Evolutionary conservation across 495 filamentous ascomycete species (phyloP), one percentile per base, ranked within the genome.

Genomic region (Aspergillus indologenus): DNA sequence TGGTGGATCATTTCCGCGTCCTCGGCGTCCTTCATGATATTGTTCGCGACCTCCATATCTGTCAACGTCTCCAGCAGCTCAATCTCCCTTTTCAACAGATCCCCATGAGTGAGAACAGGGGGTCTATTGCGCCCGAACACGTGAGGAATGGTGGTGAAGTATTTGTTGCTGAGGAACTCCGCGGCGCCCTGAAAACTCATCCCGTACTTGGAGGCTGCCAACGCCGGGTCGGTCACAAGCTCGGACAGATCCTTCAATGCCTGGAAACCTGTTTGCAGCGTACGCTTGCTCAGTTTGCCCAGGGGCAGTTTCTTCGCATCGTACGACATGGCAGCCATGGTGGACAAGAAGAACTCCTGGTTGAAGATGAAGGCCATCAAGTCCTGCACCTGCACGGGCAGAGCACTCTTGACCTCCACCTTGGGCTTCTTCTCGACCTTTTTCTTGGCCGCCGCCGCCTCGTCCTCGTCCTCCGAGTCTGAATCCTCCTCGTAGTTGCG

Each of bases 291-390:
- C 19, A 96, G 81, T 61, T 94, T 92, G 14, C 91, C 91, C 17
- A 95, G 77, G 0, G 91, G 90, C 12, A 96, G 71, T 67, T 94
- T 94, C 47, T 84, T 73, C 0, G 82, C 81, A 61, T 95, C 88
- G 65, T 94, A 95, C 12, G 86, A 86, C 67, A 94, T 76, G 2
- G 81, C 78, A 1, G 75, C 71, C 83, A 95, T 85, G 3, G 83
- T 78, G 3, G 77, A 75, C n/a, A 79, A 68, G 69, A 91, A 87
- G 63, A 85, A 82, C 43, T 86, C 65, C 54, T 82, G 75, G 64
- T 94, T 92, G 80, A 96, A 96, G 58, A 96, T 93, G 56, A 96
- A 81, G 34, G 82, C 65, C 79, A 95, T 87, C 15, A 96, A 74
- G 6, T 79, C 68, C 60, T 91, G 87, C 5, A 89, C 68, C 0